Evolutionary conservation across 179 eudicot genomes (phyloP).

Genomic region (Spinacia oleracea): DNA sequence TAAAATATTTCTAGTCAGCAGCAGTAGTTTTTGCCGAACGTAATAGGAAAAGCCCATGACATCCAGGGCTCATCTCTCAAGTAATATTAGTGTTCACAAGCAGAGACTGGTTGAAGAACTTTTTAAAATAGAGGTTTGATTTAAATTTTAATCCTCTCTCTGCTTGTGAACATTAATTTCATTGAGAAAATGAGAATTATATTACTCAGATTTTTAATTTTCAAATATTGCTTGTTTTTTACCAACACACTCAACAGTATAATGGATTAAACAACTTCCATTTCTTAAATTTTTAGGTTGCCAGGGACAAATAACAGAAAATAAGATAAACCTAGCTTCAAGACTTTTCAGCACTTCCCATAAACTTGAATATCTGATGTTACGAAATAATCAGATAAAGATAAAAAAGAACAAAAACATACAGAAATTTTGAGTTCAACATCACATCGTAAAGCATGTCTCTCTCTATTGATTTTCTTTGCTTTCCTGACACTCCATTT

Average conservation of each 20-base stretch:
- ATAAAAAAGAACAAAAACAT: constrained; percentile 26
- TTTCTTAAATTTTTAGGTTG: not conserved
- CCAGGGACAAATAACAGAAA: not conserved
- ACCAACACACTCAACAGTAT: not conserved
- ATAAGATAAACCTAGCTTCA: not conserved
- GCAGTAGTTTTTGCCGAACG: too few relatives aligned
- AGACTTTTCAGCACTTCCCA: not conserved
- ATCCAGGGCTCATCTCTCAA: not conserved
- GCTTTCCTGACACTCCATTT: constrained; percentile 69
- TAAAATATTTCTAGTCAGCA: too few relatives aligned
- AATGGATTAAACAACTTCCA: not conserved
- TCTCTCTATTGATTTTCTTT: constrained; percentile 74
- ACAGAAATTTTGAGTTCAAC: constrained; percentile 82
- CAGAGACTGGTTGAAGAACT: not conserved
- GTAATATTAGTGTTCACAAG: not conserved
- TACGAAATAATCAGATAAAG: not conserved
- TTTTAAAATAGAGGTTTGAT: not conserved
- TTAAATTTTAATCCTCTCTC: too few relatives aligned
- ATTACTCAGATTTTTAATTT: too few relatives aligned
- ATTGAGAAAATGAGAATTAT: not conserved
- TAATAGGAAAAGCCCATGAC: too few relatives aligned
- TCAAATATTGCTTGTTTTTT: not conserved
- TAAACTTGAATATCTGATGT: not conserved
- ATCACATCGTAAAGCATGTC: constrained; percentile 82
- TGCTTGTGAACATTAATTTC: too few relatives aligned